Evolutionary conservation across 2,329 filamentous ascomycete species (phyloP), one percentile per base, ranked within the genome.

Genomic region (Neonectria magnoliae): DNA sequence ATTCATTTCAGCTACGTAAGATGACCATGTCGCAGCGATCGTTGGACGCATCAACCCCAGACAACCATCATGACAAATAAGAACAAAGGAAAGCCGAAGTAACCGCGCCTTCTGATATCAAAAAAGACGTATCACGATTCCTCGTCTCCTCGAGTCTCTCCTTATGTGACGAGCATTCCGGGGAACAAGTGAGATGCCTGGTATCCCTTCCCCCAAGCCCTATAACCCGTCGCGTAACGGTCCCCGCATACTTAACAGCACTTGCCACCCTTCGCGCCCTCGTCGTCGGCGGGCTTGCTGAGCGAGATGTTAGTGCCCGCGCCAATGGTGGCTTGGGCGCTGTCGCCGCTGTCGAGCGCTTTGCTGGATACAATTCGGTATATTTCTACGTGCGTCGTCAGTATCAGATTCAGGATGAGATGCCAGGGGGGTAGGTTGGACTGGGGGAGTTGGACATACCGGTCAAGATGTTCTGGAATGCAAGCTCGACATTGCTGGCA

Each of bases 341-440:
- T 88, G 75, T 97, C 94, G 77, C 93, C 93, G 77, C 92, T 93
- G 79, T 98, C 95, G 76, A 98, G 90, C 45, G 94, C 93, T 87
- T 98, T 98, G 88, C 92, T 96, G 62, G 95, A 98, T 71, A 99
- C 96, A 76, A 99, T 99, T 77, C 94, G 93, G 88, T 98, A 99
- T 84, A 99, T 99, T 87, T 99, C 96, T 97, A 79, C 53, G 63
- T 41, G 42, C 27, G 57, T 59, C 45, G 60, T 72, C 53, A 70
- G 67, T 42, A 57, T 57, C 18, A 47, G 42, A 53, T 57, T 22
- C 20, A 45, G 58, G 70, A 45, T 50, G 36, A 27, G 29, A 20
- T 14, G 42, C 11, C 14, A 42, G n/a, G 38, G 33, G 8, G 31
- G 9, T 11, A 42, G 44, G 31, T 38, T 59, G 38, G 51, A 44